Evolutionary conservation across 2,329 filamentous ascomycete genomes (phyloP).

Genomic region (Pochonia chlamydosporia): DNA sequence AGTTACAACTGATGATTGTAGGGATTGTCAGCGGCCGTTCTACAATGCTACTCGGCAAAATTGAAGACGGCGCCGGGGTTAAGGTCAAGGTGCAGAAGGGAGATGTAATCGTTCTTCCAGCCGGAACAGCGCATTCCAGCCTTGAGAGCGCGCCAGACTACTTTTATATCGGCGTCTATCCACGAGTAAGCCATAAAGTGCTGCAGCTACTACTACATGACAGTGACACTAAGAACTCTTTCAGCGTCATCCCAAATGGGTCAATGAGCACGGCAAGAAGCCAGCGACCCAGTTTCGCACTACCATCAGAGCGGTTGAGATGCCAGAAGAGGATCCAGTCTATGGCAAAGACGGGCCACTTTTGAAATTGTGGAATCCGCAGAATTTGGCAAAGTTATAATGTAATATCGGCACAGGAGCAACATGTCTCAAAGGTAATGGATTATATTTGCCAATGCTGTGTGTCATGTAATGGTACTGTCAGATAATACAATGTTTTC

Average conservation of each 20-base stretch:
- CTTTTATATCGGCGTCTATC: slow-evolving; percentile 17
- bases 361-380: slow-evolving; percentile 9
- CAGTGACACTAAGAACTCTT: neutral
- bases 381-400: slow-evolving; percentile 10
- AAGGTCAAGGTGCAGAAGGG: slow-evolving; percentile 12
- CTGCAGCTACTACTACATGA: neutral
- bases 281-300: slow-evolving; percentile 8
- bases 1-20: neutral
- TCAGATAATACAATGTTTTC: too few relatives aligned
- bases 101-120: slow-evolving; percentile 17
- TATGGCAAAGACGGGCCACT: slow-evolving; percentile 12
- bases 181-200: slow-evolving; percentile 4
- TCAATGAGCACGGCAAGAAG: slow-evolving; percentile 13
- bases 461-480: too few relatives aligned
- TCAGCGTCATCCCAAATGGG: slow-evolving; percentile 14
- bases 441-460: too few relatives aligned
- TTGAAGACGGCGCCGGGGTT: slow-evolving; percentile 11
- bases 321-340: slow-evolving; percentile 13
- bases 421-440: neutral
- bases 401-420: neutral
- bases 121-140: slow-evolving; percentile 15
- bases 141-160: slow-evolving; percentile 15
- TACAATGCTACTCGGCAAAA: slow-evolving; percentile 14
- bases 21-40: slow-evolving; percentile 17
- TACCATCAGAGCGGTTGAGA: slow-evolving; percentile 10